phyloP scores from a whole-genome alignment of 2,329 filamentous ascomycete genomes.

The Clonostachys rosea region DNA sequence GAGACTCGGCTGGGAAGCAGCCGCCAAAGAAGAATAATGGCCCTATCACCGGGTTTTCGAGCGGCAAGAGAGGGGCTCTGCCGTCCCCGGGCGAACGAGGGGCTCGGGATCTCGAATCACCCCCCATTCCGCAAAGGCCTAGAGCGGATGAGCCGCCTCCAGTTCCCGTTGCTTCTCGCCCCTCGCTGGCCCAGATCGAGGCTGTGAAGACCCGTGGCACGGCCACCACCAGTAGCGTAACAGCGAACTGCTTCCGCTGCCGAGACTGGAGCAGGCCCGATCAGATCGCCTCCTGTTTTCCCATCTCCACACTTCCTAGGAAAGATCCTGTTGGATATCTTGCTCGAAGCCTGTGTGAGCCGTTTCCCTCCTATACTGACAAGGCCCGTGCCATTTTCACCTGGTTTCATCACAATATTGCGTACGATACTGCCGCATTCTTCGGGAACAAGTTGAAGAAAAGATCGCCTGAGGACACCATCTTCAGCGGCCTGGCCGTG shows the following conservation, averaged over 20 bases:
- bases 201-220: conserved; percentile 25
- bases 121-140: conserved; percentile 6
- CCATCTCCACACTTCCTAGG: conserved; percentile 64
- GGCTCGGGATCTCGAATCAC: background rate
- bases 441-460: conserved; percentile 65
- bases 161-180: conserved; percentile 46
- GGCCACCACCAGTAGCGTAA: conserved; percentile 11
- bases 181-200: conserved; percentile 45
- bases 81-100: background rate
- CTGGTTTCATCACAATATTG: conserved; percentile 92
- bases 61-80: background rate
- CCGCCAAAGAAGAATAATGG: background rate
- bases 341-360: conserved; percentile 70
- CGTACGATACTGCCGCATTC: conserved; percentile 77
- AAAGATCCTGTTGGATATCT: conserved; percentile 66
- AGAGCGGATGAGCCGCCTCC: conserved; percentile 39
- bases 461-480: conserved; percentile 66
- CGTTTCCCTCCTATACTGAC: conserved; percentile 79
- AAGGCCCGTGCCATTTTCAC: conserved; percentile 91
- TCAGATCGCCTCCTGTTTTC: conserved; percentile 70
- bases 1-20: background rate
- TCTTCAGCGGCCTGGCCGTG: conserved; percentile 76
- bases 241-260: conserved; percentile 63
- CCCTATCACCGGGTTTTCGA: conserved; percentile 14
- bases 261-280: conserved; percentile 86